Evolutionary conservation across 805 yeast species (phyloP).

Genomic region (Teunomyces funiuensis): DNA sequence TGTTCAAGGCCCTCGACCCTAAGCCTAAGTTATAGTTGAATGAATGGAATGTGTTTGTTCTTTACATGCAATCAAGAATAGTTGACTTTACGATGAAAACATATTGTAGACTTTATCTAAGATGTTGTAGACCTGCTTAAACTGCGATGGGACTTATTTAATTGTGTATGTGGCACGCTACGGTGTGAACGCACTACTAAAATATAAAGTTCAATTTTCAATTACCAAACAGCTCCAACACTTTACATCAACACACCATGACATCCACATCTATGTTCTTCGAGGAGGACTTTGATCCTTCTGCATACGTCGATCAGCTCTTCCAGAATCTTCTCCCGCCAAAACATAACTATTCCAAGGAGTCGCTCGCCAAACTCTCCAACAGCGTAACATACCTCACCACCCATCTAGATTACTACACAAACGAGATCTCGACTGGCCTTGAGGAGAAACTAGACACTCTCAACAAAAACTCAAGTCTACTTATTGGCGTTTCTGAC

Average conservation of each 20-base stretch:
- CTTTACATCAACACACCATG: slow-evolving; percentile 5
- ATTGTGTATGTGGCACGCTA: too few species aligned
- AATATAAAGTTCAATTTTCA: not conserved
- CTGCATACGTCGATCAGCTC: slow-evolving; percentile 63
- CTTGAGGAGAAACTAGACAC: slow-evolving; percentile 50
- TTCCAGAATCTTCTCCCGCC: slow-evolving; percentile 40
- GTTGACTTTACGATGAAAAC: too few species aligned
- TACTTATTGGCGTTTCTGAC: slow-evolving; percentile 47
- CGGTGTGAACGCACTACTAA: too few species aligned
- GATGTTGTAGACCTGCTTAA: too few species aligned
- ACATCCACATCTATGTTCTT: slow-evolving; percentile 61
- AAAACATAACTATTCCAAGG: slow-evolving; percentile 26
- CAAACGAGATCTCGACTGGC: slow-evolving; percentile 56
- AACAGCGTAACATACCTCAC: slow-evolving; percentile 51
- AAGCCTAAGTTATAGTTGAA: slow-evolving; percentile 41
- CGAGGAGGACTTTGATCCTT: slow-evolving; percentile 63
- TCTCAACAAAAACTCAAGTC: slow-evolving; percentile 34
- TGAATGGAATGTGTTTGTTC: slow-evolving; percentile 1
- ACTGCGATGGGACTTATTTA: too few species aligned
- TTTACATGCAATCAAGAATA: not conserved
- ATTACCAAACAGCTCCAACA: not conserved
- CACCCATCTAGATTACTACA: slow-evolving; percentile 61
- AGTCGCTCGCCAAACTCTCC: slow-evolving; percentile 42
- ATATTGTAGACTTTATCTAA: too few species aligned
- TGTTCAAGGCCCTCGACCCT: slow-evolving; percentile 53